A percentile compares a stretch with the other conserved stretches of the same genome.
phyloP scores from a whole-genome alignment of 208 protist species.

The Crithidia fasciculata region DNA sequence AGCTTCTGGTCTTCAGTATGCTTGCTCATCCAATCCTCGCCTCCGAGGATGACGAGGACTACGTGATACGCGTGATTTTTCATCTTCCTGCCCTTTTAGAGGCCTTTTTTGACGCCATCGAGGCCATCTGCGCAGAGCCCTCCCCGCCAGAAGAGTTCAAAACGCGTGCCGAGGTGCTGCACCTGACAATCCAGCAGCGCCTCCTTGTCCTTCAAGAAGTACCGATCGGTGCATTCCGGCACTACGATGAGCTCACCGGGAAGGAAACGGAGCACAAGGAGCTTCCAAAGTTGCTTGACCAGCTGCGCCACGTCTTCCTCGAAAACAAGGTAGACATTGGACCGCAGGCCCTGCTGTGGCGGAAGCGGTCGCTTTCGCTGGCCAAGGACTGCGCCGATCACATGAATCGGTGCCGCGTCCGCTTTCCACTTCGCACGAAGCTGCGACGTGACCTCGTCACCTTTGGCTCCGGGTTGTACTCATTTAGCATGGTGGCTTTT shows the following conservation, averaged over 20 bases:
- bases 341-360: constrained; percentile 78
- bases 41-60: constrained; percentile 87
- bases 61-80: constrained; percentile 69
- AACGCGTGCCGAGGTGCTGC: constrained; percentile 46
- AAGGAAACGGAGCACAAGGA: constrained; percentile 51
- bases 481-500: constrained; percentile 54
- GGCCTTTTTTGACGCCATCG: constrained; percentile 73
- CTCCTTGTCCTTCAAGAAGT: constrained; percentile 55
- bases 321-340: constrained; percentile 73
- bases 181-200: constrained; percentile 70
- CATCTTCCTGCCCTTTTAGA: constrained; percentile 59
- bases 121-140: constrained; percentile 64
- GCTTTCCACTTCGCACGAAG: constrained; percentile 56
- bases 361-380: constrained; percentile 66
- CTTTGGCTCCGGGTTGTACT: constrained; percentile 47
- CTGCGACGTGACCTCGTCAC: constrained; percentile 58
- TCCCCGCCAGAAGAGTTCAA: constrained; percentile 48
- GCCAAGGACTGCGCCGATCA: constrained; percentile 76
- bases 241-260: constrained; percentile 28
- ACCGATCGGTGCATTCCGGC: constrained; percentile 45
- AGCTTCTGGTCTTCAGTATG: constrained; percentile 28
- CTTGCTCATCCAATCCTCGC: constrained; percentile 87
- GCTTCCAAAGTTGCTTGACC: constrained; percentile 67
- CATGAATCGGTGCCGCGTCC: constrained; percentile 56
- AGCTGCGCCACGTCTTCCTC: constrained; percentile 72